Evolutionary conservation across 306 rosid genomes (phyloP).

Genomic region (Pterocarpus santalinus): DNA sequence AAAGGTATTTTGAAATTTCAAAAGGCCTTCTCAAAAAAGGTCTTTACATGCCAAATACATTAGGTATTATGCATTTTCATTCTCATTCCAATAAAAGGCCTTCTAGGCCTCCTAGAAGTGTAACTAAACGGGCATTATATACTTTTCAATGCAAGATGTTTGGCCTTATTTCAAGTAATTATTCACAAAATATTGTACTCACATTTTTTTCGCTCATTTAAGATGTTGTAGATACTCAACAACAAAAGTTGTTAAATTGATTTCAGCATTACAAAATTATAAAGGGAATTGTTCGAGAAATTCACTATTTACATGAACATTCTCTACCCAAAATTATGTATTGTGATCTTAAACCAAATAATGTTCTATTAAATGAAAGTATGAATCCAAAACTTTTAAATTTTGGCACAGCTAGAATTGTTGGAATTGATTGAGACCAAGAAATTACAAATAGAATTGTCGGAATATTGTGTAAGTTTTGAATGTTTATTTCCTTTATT

Average conservation of each 20-base stretch:
- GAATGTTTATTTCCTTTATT: neutral
- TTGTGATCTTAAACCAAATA: slow-evolving; percentile 63
- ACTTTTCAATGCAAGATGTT: neutral
- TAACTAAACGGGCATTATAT: too few relatives aligned
- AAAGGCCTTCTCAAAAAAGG: too few relatives aligned
- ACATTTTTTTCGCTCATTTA: too few relatives aligned
- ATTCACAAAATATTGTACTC: neutral
- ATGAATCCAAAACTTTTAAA: slow-evolving; percentile 62
- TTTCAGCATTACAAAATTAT: slow-evolving; percentile 45
- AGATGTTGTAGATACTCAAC: slow-evolving; percentile 23
- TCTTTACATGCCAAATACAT: too few relatives aligned
- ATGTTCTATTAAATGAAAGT: slow-evolving; percentile 47
- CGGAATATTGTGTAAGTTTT: slow-evolving; percentile 62
- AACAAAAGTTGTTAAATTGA: slow-evolving; percentile 46
- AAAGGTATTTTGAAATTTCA: too few relatives aligned
- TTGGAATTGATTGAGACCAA: slow-evolving; percentile 36
- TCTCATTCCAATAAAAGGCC: too few relatives aligned
- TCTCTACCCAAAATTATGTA: slow-evolving; percentile 55
- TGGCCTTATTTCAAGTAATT: neutral
- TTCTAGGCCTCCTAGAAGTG: too few relatives aligned
- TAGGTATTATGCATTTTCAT: too few relatives aligned
- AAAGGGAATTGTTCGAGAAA: slow-evolving; percentile 51
- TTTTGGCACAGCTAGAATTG: slow-evolving; percentile 60
- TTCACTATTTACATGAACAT: slow-evolving; percentile 60
- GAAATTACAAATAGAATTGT: slow-evolving; percentile 48